phyloP scores from a whole-genome alignment of 495 filamentous ascomycete species.

The Podospora anserina region DNA sequence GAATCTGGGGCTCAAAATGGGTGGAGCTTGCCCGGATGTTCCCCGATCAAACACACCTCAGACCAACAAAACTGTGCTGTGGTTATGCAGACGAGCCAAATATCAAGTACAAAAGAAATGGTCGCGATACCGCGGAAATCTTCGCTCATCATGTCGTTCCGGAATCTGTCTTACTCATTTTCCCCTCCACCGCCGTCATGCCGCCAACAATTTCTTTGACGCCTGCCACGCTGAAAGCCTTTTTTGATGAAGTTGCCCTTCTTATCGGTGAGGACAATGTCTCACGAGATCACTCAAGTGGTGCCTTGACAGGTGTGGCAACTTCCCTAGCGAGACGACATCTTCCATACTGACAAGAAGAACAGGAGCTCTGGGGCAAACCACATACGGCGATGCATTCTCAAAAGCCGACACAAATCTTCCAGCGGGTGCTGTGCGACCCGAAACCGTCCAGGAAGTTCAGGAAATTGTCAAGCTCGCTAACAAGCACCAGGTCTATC shows the following conservation, averaged over 20 bases:
- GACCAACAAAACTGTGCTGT: too few species aligned
- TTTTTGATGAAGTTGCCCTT: not conserved
- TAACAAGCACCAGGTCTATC: conserved; percentile 47
- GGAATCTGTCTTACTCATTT: too few species aligned
- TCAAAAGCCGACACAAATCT: not conserved
- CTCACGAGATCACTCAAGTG: not conserved
- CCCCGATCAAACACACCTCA: too few species aligned
- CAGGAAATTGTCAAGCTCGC: conserved; percentile 43
- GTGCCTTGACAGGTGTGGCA: not conserved
- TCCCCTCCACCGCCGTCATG: too few species aligned
- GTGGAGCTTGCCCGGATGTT: too few species aligned
- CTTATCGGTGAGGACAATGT: not conserved
- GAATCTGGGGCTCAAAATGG: too few species aligned
- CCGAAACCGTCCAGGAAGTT: conserved; percentile 43
- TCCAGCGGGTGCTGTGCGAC: conserved; percentile 11
- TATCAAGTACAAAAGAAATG: too few species aligned
- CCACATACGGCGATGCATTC: not conserved
- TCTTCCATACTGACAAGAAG: too few species aligned
- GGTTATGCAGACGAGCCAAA: too few species aligned
- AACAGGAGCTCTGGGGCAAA: not conserved
- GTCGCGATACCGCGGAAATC: too few species aligned
- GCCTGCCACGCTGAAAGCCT: not conserved
- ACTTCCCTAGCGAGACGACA: not conserved
- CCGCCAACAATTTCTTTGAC: too few species aligned
- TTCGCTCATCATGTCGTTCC: too few species aligned